Evolutionary conservation across 2,329 filamentous ascomycete genomes (phyloP).

Genomic region (Sporothrix globosa): DNA sequence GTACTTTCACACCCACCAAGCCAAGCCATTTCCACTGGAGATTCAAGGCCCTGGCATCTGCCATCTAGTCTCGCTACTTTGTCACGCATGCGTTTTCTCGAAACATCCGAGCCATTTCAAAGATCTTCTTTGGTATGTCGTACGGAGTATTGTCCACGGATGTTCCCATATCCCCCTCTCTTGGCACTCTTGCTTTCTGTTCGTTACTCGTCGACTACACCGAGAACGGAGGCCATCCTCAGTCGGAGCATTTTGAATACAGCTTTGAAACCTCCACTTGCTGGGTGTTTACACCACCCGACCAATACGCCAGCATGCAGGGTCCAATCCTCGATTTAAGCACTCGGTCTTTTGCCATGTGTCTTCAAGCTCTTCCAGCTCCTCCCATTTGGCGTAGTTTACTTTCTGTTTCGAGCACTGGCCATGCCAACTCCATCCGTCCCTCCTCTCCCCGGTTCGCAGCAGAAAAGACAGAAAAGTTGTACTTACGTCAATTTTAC

Average conservation of each 20-base stretch:
- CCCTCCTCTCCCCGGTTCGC: not conserved
- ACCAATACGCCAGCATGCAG: slow-evolving; percentile 2
- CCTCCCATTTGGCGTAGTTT: not conserved
- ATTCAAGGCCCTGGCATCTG: not conserved
- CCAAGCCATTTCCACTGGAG: not conserved
- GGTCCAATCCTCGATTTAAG: slow-evolving; percentile 11
- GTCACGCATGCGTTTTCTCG: not conserved
- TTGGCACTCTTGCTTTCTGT: slow-evolving; percentile 12
- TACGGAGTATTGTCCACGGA: not conserved
- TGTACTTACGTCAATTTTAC: not conserved
- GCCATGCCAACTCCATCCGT: not conserved
- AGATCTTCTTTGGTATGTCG: no score
- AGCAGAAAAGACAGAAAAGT: not conserved
- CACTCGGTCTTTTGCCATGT: slow-evolving; percentile 14
- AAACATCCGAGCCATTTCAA: not conserved
- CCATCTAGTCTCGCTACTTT: slow-evolving; percentile 5
- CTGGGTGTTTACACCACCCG: not conserved
- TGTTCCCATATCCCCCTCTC: not conserved
- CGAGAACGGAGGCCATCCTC: no score
- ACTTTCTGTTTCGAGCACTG: not conserved
- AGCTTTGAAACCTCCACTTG: not conserved
- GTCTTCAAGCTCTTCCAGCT: not conserved
- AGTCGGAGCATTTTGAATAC: no score
- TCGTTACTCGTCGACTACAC: not conserved
- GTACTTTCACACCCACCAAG: not conserved